Percentiles rank a stretch among this genome's conserved stretches.
Conservation (phyloP, 352 stramenopile species). For the Peronosclerospora sorghi region DNA sequence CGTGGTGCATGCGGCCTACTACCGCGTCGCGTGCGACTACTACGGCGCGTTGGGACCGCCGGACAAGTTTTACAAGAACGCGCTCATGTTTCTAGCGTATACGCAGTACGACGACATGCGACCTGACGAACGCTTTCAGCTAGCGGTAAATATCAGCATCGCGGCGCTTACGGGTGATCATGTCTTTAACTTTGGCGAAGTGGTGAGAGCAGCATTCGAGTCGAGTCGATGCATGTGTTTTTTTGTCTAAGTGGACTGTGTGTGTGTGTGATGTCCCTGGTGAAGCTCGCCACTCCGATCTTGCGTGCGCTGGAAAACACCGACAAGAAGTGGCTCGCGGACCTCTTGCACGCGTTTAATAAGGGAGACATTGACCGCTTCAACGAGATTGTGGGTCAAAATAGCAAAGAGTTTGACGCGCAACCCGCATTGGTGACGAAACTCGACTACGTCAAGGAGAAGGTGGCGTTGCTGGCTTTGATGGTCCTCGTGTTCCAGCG, state of each 20-base stretch:
- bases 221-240: too few relatives aligned
- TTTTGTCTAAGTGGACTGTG: neutral
- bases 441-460: slow-evolving; percentile 94
- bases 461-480: slow-evolving; percentile 94
- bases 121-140: slow-evolving; percentile 60
- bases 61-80: slow-evolving; percentile 94
- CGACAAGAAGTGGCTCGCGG: slow-evolving; percentile 89
- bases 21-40: slow-evolving; percentile 88
- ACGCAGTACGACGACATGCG: slow-evolving; percentile 88
- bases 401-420: slow-evolving; percentile 74
- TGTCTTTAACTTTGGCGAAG: slow-evolving; percentile 98
- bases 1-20: slow-evolving; percentile 90
- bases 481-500: slow-evolving; percentile 96
- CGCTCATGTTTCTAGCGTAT: slow-evolving; percentile 94
- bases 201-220: slow-evolving; percentile 42
- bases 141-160: slow-evolving; percentile 92
- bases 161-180: slow-evolving; percentile 93
- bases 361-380: slow-evolving; percentile 93
- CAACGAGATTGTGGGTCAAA: slow-evolving; percentile 70
- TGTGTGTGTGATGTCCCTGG: neutral
- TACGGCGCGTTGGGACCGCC: slow-evolving; percentile 86
- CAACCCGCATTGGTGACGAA: slow-evolving; percentile 90
- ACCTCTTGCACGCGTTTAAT: slow-evolving; percentile 91
- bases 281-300: slow-evolving; percentile 87
- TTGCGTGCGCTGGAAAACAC: slow-evolving; percentile 84